phyloP scores from a whole-genome alignment of 805 yeast species.

The Teunomyces pallodes region DNA sequence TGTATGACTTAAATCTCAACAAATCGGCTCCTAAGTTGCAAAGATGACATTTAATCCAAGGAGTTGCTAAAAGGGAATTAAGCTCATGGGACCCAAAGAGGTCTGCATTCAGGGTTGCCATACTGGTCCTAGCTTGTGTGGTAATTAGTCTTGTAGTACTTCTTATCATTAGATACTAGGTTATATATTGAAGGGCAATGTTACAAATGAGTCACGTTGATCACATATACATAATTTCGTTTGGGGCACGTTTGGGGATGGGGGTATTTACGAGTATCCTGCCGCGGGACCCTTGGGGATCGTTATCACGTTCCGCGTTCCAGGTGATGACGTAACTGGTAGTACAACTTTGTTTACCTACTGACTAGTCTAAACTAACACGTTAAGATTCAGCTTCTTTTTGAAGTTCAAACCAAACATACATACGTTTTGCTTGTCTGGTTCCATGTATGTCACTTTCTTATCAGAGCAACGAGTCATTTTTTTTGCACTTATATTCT shows the following conservation, averaged over 20 bases:
- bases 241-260: conserved; percentile 1
- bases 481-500: too few relatives aligned
- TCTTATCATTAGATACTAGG: background rate
- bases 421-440: too few relatives aligned
- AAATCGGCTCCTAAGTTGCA: conserved; percentile 34
- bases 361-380: too few relatives aligned
- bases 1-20: conserved; percentile 31
- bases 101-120: background rate
- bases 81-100: conserved; percentile 9
- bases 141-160: background rate
- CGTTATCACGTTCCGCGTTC: background rate
- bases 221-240: background rate
- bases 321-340: background rate
- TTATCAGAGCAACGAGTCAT: too few relatives aligned
- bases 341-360: background rate
- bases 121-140: background rate
- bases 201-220: background rate
- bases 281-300: background rate
- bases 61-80: conserved; percentile 11
- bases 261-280: too few relatives aligned
- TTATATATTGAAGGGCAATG: background rate
- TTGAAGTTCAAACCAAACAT: too few relatives aligned
- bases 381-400: too few relatives aligned
- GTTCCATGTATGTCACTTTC: too few relatives aligned
- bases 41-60: conserved; percentile 35